These are phyloP conservation scores for Cinchona pubescens DNA, from an alignment of 257 asterid species.

Conservation along the genomic window DNA sequence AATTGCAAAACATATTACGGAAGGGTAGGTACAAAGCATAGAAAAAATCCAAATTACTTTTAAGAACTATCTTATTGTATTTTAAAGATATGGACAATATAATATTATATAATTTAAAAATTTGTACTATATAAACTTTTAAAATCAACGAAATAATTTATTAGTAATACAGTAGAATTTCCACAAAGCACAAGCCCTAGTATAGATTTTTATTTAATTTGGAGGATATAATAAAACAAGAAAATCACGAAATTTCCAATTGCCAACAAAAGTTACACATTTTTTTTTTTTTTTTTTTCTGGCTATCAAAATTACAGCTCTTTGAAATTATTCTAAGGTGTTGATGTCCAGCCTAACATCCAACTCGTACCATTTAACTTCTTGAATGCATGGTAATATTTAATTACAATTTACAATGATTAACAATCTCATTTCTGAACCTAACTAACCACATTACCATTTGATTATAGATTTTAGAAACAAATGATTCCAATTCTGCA, in stretches of 20 bases:
- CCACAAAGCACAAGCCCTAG: neutral
- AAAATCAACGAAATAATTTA: too few species aligned
- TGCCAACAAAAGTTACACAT: neutral
- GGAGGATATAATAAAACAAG: neutral
- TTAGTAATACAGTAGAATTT: too few species aligned
- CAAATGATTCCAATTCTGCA: constrained; percentile 1
- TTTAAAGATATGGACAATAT: too few species aligned
- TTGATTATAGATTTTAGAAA: constrained; percentile 3
- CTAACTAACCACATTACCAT: constrained; percentile 17
- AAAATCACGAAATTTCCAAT: neutral
- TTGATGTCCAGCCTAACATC: constrained; percentile 49
- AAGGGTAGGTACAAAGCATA: neutral
- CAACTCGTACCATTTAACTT: constrained; percentile 31
- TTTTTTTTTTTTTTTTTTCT: neutral
- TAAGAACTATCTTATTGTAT: too few species aligned
- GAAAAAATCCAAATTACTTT: too few species aligned
- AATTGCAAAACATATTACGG: neutral
- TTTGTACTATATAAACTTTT: too few species aligned
- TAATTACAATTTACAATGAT: constrained; percentile 28
- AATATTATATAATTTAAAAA: too few species aligned
- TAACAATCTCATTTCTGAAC: constrained; percentile 14
- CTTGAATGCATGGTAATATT: constrained; percentile 15
- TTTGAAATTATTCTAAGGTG: constrained; percentile 23
- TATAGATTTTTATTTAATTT: too few species aligned
- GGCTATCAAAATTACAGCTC: neutral